Evolutionary conservation across 73 alveolate genomes (phyloP).

Genomic region (Diophrys sp.): DNA sequence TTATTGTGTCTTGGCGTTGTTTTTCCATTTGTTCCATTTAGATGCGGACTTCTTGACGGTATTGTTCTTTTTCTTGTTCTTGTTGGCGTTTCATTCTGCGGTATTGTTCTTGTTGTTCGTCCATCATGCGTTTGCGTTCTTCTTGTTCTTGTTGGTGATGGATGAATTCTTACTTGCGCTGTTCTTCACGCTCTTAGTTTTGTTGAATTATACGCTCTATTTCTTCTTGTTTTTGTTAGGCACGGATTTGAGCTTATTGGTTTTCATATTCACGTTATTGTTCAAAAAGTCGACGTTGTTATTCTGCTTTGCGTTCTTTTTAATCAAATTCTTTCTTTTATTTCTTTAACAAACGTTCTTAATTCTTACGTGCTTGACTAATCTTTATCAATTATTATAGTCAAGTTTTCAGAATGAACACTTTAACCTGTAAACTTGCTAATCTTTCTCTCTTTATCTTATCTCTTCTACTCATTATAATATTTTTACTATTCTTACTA

Average conservation of each 20-base stretch:
- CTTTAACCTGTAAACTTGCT: too few relatives aligned
- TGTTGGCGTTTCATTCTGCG: slow-evolving; percentile 4
- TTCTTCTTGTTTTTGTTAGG: slow-evolving; percentile 32
- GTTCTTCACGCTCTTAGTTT: slow-evolving; percentile 19
- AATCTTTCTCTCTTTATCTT: slow-evolving; percentile 38
- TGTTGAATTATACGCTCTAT: slow-evolving; percentile 23
- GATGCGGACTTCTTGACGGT: slow-evolving; percentile 20
- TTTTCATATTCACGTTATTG: slow-evolving; percentile 23
- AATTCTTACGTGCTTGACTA: slow-evolving; percentile 11
- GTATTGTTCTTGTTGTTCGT: slow-evolving; percentile 20
- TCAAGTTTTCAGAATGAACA: too few relatives aligned
- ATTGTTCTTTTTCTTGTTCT: slow-evolving; percentile 34
- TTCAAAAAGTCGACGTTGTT: slow-evolving; percentile 31
- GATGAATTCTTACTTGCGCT: slow-evolving; percentile 31
- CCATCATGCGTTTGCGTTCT: slow-evolving; percentile 31
- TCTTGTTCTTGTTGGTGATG: slow-evolving; percentile 27
- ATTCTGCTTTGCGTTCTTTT: slow-evolving; percentile 36
- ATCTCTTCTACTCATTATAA: slow-evolving; percentile 24
- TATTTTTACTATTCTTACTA: slow-evolving; percentile 13
- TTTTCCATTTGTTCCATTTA: slow-evolving; percentile 26
- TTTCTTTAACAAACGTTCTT: slow-evolving; percentile 11
- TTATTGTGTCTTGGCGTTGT: slow-evolving; percentile 15
- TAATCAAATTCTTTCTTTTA: slow-evolving; percentile 14
- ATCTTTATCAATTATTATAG: too few relatives aligned
- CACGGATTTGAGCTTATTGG: slow-evolving; percentile 11